A percentile compares a stretch with the other conserved stretches of the same genome.
Evolutionary conservation across 2,329 filamentous ascomycete genomes (phyloP).

Genomic region (Lachnellula subtilissima): DNA sequence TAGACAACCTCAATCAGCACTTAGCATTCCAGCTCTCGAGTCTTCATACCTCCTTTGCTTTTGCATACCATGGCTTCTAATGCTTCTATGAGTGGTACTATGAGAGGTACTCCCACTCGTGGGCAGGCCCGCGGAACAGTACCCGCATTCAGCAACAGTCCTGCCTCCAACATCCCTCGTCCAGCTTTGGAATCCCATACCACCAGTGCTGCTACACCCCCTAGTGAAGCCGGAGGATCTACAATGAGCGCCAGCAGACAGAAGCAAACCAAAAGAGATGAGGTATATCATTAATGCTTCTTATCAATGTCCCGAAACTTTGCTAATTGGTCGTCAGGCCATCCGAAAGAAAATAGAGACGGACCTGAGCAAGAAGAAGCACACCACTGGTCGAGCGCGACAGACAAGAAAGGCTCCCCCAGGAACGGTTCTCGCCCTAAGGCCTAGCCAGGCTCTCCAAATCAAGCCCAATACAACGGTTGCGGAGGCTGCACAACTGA

Average conservation of each 20-base stretch:
- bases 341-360: slow-evolving; percentile 96
- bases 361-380: slow-evolving; percentile 96
- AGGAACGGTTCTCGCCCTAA: slow-evolving; percentile 90
- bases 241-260: slow-evolving; percentile 88
- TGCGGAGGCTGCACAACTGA: slow-evolving; percentile 92
- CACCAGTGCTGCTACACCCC: slow-evolving; percentile 33
- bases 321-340: slow-evolving; percentile 53
- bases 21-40: slow-evolving; percentile 11
- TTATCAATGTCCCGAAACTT: slow-evolving; percentile 12
- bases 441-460: slow-evolving; percentile 91
- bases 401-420: slow-evolving; percentile 91
- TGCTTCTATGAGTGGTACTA: slow-evolving; percentile 57
- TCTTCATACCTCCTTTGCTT: neutral
- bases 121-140: slow-evolving; percentile 53
- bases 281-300: slow-evolving; percentile 54
- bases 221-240: slow-evolving; percentile 51
- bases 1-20: slow-evolving; percentile 11
- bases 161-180: slow-evolving; percentile 65
- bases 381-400: slow-evolving; percentile 69
- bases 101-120: slow-evolving; percentile 65
- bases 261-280: slow-evolving; percentile 96
- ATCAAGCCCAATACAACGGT: slow-evolving; percentile 95
- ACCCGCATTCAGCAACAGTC: slow-evolving; percentile 56
- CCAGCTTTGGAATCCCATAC: slow-evolving; percentile 59
- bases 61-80: slow-evolving; percentile 27